phyloP scores from a whole-genome alignment of 2,329 filamentous ascomycete genomes.

The Moelleriella libera region DNA sequence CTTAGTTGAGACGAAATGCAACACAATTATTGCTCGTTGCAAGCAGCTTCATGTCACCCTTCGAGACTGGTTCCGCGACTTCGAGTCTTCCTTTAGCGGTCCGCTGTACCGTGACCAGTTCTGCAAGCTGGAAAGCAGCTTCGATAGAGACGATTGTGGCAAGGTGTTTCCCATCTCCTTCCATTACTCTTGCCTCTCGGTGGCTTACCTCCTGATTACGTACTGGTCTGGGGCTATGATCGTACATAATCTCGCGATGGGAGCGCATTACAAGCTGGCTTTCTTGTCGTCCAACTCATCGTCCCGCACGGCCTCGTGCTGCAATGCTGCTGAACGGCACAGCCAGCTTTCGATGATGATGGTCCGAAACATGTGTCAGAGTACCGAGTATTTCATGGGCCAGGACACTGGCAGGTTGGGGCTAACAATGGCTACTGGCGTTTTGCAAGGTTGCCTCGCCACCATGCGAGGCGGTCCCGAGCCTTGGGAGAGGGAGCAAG shows the following conservation, averaged over 20 bases:
- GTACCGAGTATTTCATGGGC: constrained; percentile 2
- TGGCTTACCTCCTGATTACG: constrained; percentile 3
- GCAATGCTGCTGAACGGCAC: constrained; percentile 1
- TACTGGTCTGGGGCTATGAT: constrained; percentile 5
- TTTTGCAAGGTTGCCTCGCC: background rate
- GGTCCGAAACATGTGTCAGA: constrained; percentile 4
- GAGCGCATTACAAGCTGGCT: constrained; percentile 1
- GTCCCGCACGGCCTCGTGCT: background rate
- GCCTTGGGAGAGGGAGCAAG: background rate
- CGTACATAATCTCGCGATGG: constrained; percentile 1
- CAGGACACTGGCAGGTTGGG: background rate
- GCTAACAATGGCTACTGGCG: background rate
- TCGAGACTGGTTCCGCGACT: background rate
- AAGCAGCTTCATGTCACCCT: background rate
- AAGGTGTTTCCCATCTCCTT: constrained; percentile 4
- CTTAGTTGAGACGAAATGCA: background rate
- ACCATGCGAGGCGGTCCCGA: background rate
- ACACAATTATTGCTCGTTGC: background rate
- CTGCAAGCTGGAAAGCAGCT: background rate
- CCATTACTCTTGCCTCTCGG: constrained; percentile 1
- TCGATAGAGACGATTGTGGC: constrained; percentile 1
- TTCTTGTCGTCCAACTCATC: background rate
- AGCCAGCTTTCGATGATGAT: constrained; percentile 1
- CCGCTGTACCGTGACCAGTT: constrained; percentile 3
- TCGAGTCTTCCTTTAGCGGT: background rate